Evolutionary conservation across 2,329 filamentous ascomycete species (phyloP), one percentile per base, ranked within the genome.

Genomic region (Pseudogymnoascus pannorum): DNA sequence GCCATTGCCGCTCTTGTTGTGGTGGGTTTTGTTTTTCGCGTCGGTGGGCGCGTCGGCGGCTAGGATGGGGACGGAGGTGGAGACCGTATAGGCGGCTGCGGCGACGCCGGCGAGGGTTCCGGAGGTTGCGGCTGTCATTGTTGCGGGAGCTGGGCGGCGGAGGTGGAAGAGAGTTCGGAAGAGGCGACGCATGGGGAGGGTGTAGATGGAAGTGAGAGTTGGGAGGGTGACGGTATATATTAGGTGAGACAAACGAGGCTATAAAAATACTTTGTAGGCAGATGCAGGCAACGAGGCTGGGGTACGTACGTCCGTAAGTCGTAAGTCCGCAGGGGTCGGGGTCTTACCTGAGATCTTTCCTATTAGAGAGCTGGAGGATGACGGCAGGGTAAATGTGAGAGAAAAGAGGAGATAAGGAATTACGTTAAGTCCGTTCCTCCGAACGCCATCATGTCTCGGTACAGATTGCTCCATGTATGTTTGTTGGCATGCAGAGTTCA

Each of bases 1-100:
- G 4, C 81, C 81, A 61, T 79, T 81, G 11, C 79, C 79, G 65
- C 77, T 68, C 67, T 79, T 78, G 61, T 76, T 68, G 73, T 84
- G 81, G 73, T 84, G 81, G 38, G 68, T 68, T 66, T 78, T 77
- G 14, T 75, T 74, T 42, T 73, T 73, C 7, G 76, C 61, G 33
- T 70, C 66, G 18, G 72, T 66, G 9, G 71, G 71, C 11, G 38
- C 58, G 24, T 38, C 58, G 36, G 35, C 11, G 20, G 38, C 24
- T n/a, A n/a, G 4, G 6, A 44, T 16, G 12, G 58, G 58, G 16
- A 20, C 18, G 18, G 24, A 24, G 36, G 29, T 18, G 36, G 58
- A 29, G 16, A 42, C 12, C 0, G 58, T 18, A 24, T 59, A 59
- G 3, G 24, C 18, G 3, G 58, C 58, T 8, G 36, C 22, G 14